A percentile compares a stretch with the other conserved stretches of the same genome.
Evolutionary conservation across 2,329 filamentous ascomycete genomes (phyloP).

Genomic region (Stagonosporopsis vannaccii): DNA sequence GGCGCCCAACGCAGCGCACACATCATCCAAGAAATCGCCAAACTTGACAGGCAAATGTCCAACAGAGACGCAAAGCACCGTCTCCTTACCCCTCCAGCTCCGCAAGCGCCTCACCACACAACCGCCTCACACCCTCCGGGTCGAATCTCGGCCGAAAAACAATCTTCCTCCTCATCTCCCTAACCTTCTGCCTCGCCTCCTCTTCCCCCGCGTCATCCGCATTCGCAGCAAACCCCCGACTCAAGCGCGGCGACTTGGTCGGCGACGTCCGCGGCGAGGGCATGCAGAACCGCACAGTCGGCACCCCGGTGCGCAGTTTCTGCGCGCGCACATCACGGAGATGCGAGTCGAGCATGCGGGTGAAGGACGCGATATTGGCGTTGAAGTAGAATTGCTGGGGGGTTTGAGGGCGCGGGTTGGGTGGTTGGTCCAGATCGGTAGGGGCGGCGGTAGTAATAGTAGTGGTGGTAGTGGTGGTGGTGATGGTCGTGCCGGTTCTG

Average conservation of each 20-base stretch:
- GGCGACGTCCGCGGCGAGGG: conserved; percentile 26
- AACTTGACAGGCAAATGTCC: neutral
- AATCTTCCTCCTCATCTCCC: conserved; percentile 25
- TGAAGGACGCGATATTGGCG: conserved; percentile 36
- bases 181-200: conserved; percentile 19
- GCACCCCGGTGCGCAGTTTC: conserved; percentile 23
- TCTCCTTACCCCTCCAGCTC: conserved; percentile 29
- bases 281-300: conserved; percentile 23
- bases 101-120: conserved; percentile 41
- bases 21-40: neutral
- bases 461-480: no score
- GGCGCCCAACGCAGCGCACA: neutral
- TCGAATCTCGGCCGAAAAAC: conserved; percentile 42
- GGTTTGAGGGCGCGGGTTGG: conserved; percentile 13
- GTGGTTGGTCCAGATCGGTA: neutral
- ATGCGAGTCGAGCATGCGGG: conserved; percentile 38
- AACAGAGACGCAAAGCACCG: no score
- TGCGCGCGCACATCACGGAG: conserved; percentile 35
- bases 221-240: neutral
- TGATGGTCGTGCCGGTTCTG: neutral
- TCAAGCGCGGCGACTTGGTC: conserved; percentile 11
- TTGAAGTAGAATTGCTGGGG: conserved; percentile 32
- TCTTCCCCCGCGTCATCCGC: conserved; percentile 1
- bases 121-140: conserved; percentile 30
- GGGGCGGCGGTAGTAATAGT: no score